Evolutionary conservation across 2,329 filamentous ascomycete species (phyloP), one percentile per base, ranked within the genome.

Genomic region (Aspergillus japonicus): DNA sequence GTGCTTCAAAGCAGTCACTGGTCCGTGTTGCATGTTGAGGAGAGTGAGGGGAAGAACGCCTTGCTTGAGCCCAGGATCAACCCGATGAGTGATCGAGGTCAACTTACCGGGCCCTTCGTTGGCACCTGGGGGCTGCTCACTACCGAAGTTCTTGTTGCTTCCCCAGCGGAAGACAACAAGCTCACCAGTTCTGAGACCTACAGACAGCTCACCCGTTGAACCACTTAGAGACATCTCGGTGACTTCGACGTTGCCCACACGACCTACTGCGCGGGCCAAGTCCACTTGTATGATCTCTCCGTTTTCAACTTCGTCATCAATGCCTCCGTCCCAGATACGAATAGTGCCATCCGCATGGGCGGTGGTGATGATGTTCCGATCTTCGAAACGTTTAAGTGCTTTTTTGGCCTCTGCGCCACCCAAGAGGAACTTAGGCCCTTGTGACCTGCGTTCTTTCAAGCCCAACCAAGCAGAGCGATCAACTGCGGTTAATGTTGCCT

Each of bases 291-390:
- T 79, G 56, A 91, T 83, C 4, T 82, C 81, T 12, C 86, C 83
- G 69, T 98, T 98, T 75, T 99, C 95, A 54, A 99, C 90, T 69
- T 97, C 91, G 71, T 99, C 95, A 14, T 87, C 90, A 69, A 96
- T 90, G 0, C 95, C 95, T 21, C 89, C 86, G 75, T 99, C 95
- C 92, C 93, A 99, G 6, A 98, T 81, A 33, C 93, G 84, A n/a
- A 99, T 82, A 0, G 90, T 96, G 56, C 93, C 92, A 75, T 99
- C 95, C 3, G 89, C 92, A 73, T 99, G 94, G 0, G 92, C 89
- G 4, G 91, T 91, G 62, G 94, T 89, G 6, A 96, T 84, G 49
- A 98, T 85, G 59, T 92, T 96, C 51, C 95, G 86, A 62, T 88
- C 84, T 69, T 96, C 92, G 67, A 91, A 93, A 62, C 91, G 82